Evolutionary conservation across 202 grass and related monocot genomes (phyloP), one percentile per base, ranked within the genome.

Genomic region (Dendrocalamus latiflorus): DNA sequence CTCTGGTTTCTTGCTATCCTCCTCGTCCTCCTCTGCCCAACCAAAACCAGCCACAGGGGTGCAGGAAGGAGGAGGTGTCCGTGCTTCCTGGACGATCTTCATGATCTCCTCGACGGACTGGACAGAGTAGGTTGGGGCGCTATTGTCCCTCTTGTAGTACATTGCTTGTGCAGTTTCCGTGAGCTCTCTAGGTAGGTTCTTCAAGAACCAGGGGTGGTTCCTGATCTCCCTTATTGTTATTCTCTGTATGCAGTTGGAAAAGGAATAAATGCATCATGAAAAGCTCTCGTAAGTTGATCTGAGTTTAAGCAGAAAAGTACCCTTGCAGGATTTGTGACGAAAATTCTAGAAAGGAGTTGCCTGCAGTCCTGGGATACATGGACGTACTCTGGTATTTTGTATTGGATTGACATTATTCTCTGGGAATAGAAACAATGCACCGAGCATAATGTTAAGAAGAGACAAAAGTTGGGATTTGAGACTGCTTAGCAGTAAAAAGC

Each of bases 201-300:
- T 98, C 84, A 98, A 30, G 83, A 98, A 98, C 95, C 95, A 98
- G 18, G 95, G 95, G 66, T 94, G 88, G 66, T 85, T 94, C 78
- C 86, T 91, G 50, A 98, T 95, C 58, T 95, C 95, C 78, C 90
- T 89, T 15, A 98, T 98, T 28, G 95, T 95, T 88, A 98, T 90
- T 90, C 92, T 85, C 95, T 98, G 82, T 56, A 45, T 24, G 47
- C 81, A 26, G 58, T 65, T 74, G 36, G 73, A 24, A 36, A 62
- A 80, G 22, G 28, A 59, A 17, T 36, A 33, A 67, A 26, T 9
- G 13, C 1, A 44, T 33, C 1, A 80, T 45, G 15, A 45, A 77
- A 25, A 6, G 0, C 16, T 64, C 39, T 14, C 10, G 39, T 72
- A 41, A 65, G 14, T 14, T 18, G 2, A 36, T 82, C 17, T 12